These are phyloP conservation scores for Phytophthora cryptogea DNA, from an alignment of 352 stramenopile species.

Conservation along the genomic window DNA sequence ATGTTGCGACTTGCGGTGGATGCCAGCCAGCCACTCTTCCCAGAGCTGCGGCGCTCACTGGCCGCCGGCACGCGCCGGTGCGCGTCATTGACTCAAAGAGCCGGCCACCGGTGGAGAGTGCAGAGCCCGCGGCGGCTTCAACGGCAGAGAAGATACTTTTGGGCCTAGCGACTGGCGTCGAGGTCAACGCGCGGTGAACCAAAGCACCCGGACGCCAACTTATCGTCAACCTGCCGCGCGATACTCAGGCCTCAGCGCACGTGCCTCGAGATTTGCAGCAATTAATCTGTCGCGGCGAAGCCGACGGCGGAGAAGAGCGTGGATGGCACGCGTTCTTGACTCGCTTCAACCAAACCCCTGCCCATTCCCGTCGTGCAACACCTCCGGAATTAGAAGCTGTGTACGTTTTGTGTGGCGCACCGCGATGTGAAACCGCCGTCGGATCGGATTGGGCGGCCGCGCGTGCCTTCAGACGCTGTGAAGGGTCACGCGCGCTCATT, in stretches of 20 bases:
- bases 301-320: too few relatives aligned
- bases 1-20: slow-evolving; percentile 1
- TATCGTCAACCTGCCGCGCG: neutral
- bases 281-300: neutral
- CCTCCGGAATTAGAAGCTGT: neutral
- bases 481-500: neutral
- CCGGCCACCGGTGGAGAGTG: slow-evolving; percentile 1
- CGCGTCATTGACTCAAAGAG: slow-evolving; percentile 14
- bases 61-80: slow-evolving; percentile 14
- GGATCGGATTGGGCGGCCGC: neutral
- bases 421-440: slow-evolving; percentile 2
- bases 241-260: neutral
- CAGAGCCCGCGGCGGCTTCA: slow-evolving; percentile 1
- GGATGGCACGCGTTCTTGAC: neutral
- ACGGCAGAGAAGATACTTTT: slow-evolving; percentile 21
- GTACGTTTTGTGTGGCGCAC: neutral
- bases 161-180: neutral
- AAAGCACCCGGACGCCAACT: neutral
- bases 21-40: slow-evolving; percentile 6
- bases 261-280: slow-evolving; percentile 1
- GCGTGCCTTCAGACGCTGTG: slow-evolving; percentile 2
- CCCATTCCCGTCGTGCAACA: neutral
- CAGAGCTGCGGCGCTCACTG: slow-evolving; percentile 5
- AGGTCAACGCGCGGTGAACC: neutral
- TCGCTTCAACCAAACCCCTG: neutral